These are phyloP conservation scores for Capsicum pubescens DNA, from an alignment of 257 asterid species.

Conservation along the genomic window DNA sequence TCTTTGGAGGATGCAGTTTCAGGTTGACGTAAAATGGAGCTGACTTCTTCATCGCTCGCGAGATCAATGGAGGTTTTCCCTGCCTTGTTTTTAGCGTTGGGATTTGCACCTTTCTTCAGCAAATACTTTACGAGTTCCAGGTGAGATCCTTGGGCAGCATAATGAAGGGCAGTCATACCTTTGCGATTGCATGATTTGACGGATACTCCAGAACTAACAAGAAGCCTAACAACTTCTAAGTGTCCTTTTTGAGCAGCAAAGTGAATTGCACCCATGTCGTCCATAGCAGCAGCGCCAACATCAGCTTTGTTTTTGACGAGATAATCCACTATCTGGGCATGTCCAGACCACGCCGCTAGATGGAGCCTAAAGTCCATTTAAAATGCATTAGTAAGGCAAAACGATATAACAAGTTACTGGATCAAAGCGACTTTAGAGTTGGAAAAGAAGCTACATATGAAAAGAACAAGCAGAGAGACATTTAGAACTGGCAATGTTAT, in stretches of 20 bases:
- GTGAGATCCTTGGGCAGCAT: conserved; percentile 90
- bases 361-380: conserved; percentile 63
- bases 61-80: conserved; percentile 79
- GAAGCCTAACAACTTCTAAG: conserved; percentile 67
- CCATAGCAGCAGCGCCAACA: conserved; percentile 97
- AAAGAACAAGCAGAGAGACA: not conserved
- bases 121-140: conserved; percentile 73
- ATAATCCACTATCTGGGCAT: conserved; percentile 68
- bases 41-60: conserved; percentile 69
- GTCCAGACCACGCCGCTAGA: conserved; percentile 98
- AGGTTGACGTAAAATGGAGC: conserved; percentile 49
- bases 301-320: conserved; percentile 91
- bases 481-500: not conserved
- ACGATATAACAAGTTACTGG: not conserved
- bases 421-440: not conserved
- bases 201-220: conserved; percentile 65
- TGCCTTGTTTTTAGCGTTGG: conserved; percentile 70
- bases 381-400: conserved; percentile 28
- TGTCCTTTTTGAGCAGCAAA: conserved; percentile 98
- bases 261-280: conserved; percentile 97
- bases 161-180: conserved; percentile 94
- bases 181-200: conserved; percentile 76
- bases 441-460: conserved; percentile 22
- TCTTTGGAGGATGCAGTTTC: conserved; percentile 44
- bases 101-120: conserved; percentile 76